phyloP scores from a whole-genome alignment of 306 rosid species.

The Aeschynomene evenia region DNA sequence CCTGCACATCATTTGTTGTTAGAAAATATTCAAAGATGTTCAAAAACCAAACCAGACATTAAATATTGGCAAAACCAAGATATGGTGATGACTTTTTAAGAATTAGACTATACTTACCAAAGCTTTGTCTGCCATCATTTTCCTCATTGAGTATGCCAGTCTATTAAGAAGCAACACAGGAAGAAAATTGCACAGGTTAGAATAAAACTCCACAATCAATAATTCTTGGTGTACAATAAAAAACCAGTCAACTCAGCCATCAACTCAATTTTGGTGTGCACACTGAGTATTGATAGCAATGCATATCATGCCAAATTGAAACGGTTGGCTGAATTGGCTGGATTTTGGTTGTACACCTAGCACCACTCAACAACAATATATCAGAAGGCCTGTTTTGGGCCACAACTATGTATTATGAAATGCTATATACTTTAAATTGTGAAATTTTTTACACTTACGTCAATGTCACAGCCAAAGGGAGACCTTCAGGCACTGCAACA shows the following conservation, averaged over 20 bases:
- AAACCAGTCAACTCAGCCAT: too few species aligned
- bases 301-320: too few species aligned
- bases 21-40: slow-evolving; percentile 24
- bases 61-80: slow-evolving; percentile 26
- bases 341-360: too few species aligned
- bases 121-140: slow-evolving; percentile 99
- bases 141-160: slow-evolving; percentile 95
- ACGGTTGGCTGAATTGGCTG: too few species aligned
- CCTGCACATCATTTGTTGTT: slow-evolving; percentile 52
- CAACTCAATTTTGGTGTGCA: too few species aligned
- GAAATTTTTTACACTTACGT: slow-evolving; percentile 76
- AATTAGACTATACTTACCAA: slow-evolving; percentile 51
- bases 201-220: too few species aligned
- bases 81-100: not conserved
- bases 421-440: too few species aligned
- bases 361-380: not conserved
- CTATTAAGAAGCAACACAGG: slow-evolving; percentile 41
- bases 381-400: not conserved
- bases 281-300: too few species aligned
- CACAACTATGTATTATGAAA: slow-evolving; percentile 15
- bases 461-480: slow-evolving; percentile 96
- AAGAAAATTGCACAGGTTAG: slow-evolving; percentile 28
- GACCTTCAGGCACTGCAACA: slow-evolving; percentile 99
- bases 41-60: slow-evolving; percentile 12
- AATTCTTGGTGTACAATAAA: too few species aligned